phyloP scores from a whole-genome alignment of 768 basidiomycete genomes.

The Rubroboletus pulcherrimus region DNA sequence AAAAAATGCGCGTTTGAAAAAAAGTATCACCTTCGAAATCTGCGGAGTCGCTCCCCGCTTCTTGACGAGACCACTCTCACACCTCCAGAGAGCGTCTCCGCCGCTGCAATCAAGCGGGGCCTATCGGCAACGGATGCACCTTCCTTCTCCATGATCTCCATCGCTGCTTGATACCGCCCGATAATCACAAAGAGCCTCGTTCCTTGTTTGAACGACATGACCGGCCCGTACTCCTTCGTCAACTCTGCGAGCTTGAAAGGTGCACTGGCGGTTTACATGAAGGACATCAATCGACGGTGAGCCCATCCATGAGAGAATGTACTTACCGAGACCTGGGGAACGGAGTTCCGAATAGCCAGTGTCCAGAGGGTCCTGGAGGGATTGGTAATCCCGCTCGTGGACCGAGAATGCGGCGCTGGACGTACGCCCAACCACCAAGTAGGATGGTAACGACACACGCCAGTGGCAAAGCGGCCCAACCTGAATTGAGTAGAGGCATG shows the following conservation, averaged over 20 bases:
- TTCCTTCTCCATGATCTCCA: constrained; percentile 13
- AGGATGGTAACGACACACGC: neutral
- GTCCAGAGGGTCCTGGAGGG: constrained; percentile 8
- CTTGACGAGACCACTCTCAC: constrained; percentile 2
- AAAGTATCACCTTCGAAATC: neutral
- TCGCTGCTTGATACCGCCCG: constrained; percentile 6
- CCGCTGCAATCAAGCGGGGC: constrained; percentile 1
- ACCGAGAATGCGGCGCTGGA: neutral
- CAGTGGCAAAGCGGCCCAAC: neutral
- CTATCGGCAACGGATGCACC: constrained; percentile 5
- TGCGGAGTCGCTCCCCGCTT: neutral
- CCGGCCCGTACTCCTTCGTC: constrained; percentile 7
- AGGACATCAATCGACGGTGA: neutral
- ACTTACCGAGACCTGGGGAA: constrained; percentile 7
- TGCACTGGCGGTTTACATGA: neutral
- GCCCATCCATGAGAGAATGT: neutral
- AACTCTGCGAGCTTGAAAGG: constrained; percentile 2
- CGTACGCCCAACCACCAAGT: neutral
- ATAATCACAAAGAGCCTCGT: constrained; percentile 3
- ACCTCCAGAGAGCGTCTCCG: constrained; percentile 4
- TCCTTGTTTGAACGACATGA: constrained; percentile 3
- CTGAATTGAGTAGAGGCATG: neutral
- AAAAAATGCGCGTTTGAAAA: neutral
- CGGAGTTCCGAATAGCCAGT: constrained; percentile 7
- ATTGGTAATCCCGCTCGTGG: neutral